These are phyloP conservation scores for Dendrocalamus sinicus DNA, from an alignment of 176 grass and related monocot genomes.

Conservation along the genomic window DNA sequence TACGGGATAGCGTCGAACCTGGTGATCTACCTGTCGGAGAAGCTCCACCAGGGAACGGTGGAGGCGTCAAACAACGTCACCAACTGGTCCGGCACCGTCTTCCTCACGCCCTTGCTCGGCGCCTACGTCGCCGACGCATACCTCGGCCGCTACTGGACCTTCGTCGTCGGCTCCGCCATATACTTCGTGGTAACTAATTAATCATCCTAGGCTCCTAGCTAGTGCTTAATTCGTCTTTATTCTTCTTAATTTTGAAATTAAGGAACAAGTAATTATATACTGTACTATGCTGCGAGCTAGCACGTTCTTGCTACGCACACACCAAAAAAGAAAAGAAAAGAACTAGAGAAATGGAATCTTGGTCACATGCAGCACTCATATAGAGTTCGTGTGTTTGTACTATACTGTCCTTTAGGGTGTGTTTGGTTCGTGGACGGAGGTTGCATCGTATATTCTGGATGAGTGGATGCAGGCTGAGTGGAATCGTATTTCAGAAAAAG, in stretches of 20 bases:
- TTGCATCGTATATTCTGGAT: too few species aligned
- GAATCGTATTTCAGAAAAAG: too few species aligned
- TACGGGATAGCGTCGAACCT: slow-evolving; percentile 56
- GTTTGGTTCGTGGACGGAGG: too few species aligned
- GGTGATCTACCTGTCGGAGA: slow-evolving; percentile 46
- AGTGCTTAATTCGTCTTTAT: not conserved
- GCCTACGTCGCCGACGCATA: slow-evolving; percentile 53
- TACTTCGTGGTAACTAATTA: slow-evolving; percentile 43
- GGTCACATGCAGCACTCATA: too few species aligned
- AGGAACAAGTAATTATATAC: too few species aligned
- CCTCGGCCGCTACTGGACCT: slow-evolving; percentile 61
- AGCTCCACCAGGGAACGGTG: slow-evolving; percentile 58
- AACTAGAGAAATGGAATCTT: too few species aligned
- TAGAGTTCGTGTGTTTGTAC: too few species aligned
- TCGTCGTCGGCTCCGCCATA: slow-evolving; percentile 44
- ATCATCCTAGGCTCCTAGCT: not conserved
- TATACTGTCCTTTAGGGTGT: too few species aligned
- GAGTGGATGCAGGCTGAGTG: too few species aligned
- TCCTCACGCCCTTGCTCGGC: slow-evolving; percentile 45
- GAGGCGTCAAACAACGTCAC: slow-evolving; percentile 59
- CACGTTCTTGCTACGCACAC: too few species aligned
- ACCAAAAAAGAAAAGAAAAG: too few species aligned
- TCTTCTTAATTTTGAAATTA: not conserved
- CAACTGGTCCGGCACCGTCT: slow-evolving; percentile 51
- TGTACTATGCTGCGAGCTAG: too few species aligned